Conservation (phyloP, 2,329 filamentous ascomycete species). For the Cordyceps pruinosa region DNA sequence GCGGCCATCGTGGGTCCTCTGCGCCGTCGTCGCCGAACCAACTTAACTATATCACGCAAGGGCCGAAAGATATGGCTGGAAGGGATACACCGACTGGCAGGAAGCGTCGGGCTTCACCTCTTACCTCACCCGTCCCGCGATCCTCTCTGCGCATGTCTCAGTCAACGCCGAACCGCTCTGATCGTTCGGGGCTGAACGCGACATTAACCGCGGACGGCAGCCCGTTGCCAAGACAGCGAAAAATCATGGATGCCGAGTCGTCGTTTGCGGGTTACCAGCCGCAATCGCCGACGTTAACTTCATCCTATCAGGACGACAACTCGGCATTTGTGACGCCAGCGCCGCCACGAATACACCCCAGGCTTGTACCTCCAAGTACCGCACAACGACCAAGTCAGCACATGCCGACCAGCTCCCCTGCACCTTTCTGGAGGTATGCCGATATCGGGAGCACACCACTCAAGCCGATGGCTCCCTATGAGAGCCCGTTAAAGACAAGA, state of each 20-base stretch:
- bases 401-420: constrained; percentile 78
- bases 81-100: constrained; percentile 45
- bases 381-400: constrained; percentile 76
- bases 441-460: constrained; percentile 69
- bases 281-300: constrained; percentile 54
- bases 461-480: constrained; percentile 40
- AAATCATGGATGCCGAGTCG: constrained; percentile 36
- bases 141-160: constrained; percentile 44
- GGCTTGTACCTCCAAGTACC: constrained; percentile 71
- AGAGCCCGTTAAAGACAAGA: constrained; percentile 51
- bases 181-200: constrained; percentile 32
- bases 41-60: constrained; percentile 54
- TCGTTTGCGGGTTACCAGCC: constrained; percentile 45
- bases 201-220: constrained; percentile 49
- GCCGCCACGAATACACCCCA: constrained; percentile 65
- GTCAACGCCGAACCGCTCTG: constrained; percentile 49
- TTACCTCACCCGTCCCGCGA: constrained; percentile 48
- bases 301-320: constrained; percentile 55
- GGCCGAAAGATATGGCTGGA: constrained; percentile 47
- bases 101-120: constrained; percentile 50
- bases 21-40: constrained; percentile 62
- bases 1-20: constrained; percentile 60
- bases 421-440: constrained; percentile 83
- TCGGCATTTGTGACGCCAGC: constrained; percentile 64
- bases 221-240: constrained; percentile 52